phyloP scores from a whole-genome alignment of 78 protist species.

The Bigelowiella natans region DNA sequence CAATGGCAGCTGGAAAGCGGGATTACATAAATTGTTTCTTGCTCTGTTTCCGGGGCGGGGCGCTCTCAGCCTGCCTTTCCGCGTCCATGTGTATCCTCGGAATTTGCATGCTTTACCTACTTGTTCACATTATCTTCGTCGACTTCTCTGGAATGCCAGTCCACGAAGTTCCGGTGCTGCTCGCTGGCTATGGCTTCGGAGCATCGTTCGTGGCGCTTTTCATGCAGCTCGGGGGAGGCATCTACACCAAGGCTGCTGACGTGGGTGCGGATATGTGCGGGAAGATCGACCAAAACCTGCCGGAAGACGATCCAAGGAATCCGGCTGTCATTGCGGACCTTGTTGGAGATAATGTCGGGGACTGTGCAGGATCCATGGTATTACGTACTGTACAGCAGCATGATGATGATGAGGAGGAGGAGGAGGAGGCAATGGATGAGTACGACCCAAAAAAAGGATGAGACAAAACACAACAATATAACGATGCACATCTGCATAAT shows the following conservation, averaged over 20 bases:
- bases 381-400: too few relatives aligned
- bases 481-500: too few relatives aligned
- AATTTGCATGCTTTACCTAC: slow-evolving; percentile 30
- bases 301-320: slow-evolving; percentile 72
- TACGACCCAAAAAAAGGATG: too few relatives aligned
- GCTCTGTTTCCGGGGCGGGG: slow-evolving; percentile 49
- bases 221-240: slow-evolving; percentile 70
- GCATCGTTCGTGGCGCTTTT: slow-evolving; percentile 72
- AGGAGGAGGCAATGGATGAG: too few relatives aligned
- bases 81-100: slow-evolving; percentile 44
- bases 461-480: too few relatives aligned
- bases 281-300: slow-evolving; percentile 56
- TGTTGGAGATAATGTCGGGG: slow-evolving; percentile 76
- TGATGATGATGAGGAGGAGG: too few relatives aligned
- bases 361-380: slow-evolving; percentile 61
- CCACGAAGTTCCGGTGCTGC: slow-evolving; percentile 34
- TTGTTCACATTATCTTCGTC: slow-evolving; percentile 14
- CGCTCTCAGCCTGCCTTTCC: slow-evolving; percentile 40
- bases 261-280: slow-evolving; percentile 74
- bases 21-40: not conserved
- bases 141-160: not conserved
- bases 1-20: slow-evolving; percentile 27
- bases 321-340: slow-evolving; percentile 69
- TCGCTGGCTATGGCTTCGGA: slow-evolving; percentile 70
- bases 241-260: slow-evolving; percentile 77